These are phyloP conservation scores for Euphorbia lathyris DNA, from an alignment of 345 rosid species.

Conservation along the genomic window DNA sequence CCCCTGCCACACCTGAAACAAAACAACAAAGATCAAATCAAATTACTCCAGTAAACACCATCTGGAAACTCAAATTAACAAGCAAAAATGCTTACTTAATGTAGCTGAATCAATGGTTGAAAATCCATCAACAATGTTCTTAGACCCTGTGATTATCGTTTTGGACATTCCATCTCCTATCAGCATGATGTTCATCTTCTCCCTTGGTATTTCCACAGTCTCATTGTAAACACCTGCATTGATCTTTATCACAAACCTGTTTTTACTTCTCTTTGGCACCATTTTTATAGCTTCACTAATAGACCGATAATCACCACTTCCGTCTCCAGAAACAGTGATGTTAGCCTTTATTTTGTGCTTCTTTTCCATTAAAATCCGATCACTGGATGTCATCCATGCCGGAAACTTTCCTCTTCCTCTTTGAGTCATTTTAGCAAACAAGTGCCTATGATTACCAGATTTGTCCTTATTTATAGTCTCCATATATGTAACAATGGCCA, in stretches of 20 bases:
- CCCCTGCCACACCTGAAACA: constrained; percentile 11
- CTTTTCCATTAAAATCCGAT: constrained; percentile 1
- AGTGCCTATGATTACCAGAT: not conserved
- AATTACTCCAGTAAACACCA: no score
- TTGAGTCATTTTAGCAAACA: not conserved
- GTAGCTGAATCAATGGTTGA: constrained; percentile 11
- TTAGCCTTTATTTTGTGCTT: not conserved
- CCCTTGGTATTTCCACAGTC: not conserved
- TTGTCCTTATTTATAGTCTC: not conserved
- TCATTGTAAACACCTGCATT: constrained; percentile 11
- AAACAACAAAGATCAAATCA: not conserved
- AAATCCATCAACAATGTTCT: constrained; percentile 13
- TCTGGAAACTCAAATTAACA: not conserved
- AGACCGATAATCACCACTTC: constrained; percentile 4
- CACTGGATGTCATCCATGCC: not conserved
- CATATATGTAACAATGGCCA: constrained; percentile 7
- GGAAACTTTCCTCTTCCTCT: not conserved
- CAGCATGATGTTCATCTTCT: constrained; percentile 5
- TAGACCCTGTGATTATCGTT: constrained; percentile 10
- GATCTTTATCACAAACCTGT: constrained; percentile 13
- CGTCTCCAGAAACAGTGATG: constrained; percentile 4
- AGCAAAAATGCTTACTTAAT: not conserved
- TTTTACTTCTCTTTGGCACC: constrained; percentile 4
- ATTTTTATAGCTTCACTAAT: constrained; percentile 6
- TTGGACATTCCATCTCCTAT: constrained; percentile 13